These are phyloP conservation scores for Lactarius akahatsu DNA, from an alignment of 768 basidiomycete species.

Conservation along the genomic window DNA sequence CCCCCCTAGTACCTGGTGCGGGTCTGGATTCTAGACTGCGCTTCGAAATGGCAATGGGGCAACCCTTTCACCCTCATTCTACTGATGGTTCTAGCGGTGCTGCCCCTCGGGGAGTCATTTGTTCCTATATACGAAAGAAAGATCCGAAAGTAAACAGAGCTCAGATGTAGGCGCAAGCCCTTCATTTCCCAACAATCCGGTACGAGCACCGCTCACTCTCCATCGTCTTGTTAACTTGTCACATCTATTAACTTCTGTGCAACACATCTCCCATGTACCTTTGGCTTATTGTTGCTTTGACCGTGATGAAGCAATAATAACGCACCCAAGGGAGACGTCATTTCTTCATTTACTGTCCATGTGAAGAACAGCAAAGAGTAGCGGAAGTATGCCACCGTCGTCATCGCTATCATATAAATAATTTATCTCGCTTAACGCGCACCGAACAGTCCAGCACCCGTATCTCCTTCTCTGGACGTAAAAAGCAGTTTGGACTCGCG, in stretches of 20 bases:
- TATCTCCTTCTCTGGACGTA: not conserved
- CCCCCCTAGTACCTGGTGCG: not conserved
- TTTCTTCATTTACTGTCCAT: not conserved
- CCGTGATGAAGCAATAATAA: constrained; percentile 11
- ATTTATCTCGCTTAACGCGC: not conserved
- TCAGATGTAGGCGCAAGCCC: not conserved
- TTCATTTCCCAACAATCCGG: constrained; percentile 16
- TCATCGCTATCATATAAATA: not conserved
- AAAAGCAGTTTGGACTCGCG: not conserved
- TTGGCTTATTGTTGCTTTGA: constrained; percentile 6
- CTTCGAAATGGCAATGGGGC: constrained; percentile 16
- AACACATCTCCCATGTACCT: constrained; percentile 5
- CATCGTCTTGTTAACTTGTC: not conserved
- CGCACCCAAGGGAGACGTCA: not conserved
- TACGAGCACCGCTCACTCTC: not conserved
- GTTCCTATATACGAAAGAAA: not conserved
- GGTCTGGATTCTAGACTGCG: constrained; percentile 17
- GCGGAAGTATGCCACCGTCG: not conserved
- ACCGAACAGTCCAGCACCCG: not conserved
- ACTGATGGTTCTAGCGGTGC: not conserved
- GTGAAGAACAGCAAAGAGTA: not conserved
- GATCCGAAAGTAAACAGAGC: not conserved
- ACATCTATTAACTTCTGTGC: not conserved
- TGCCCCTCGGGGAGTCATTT: not conserved
- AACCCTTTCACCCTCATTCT: not conserved